These are phyloP conservation scores for Mycena floridula DNA, from an alignment of 768 basidiomycete species.

Conservation along the genomic window DNA sequence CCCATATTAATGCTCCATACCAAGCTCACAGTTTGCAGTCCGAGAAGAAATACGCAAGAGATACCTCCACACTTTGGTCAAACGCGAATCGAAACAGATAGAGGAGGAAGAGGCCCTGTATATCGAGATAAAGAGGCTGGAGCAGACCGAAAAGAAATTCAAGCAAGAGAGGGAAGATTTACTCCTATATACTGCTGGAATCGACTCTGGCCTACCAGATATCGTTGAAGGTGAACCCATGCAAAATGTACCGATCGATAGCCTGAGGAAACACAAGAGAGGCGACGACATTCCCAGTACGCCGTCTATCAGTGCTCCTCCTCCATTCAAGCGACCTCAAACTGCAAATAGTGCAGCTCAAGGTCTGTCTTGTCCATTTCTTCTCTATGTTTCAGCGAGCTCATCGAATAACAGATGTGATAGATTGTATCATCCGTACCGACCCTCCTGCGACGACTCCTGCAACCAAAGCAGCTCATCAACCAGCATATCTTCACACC, in stretches of 20 bases:
- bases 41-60: constrained; percentile 87
- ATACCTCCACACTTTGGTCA: constrained; percentile 80
- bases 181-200: constrained; percentile 73
- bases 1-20: background rate
- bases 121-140: constrained; percentile 89
- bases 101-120: constrained; percentile 94
- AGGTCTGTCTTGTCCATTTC: constrained; percentile 47
- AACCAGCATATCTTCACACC: constrained; percentile 79
- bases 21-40: constrained; percentile 21
- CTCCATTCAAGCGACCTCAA: too few relatives aligned
- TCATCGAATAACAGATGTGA: constrained; percentile 51
- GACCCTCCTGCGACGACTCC: constrained; percentile 48
- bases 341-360: constrained; percentile 48
- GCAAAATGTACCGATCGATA: constrained; percentile 37
- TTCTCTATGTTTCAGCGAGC: constrained; percentile 10
- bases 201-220: constrained; percentile 81
- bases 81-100: constrained; percentile 82
- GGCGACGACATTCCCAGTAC: constrained; percentile 50
- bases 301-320: constrained; percentile 33
- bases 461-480: constrained; percentile 68
- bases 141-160: constrained; percentile 86
- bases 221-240: constrained; percentile 72
- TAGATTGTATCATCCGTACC: constrained; percentile 68
- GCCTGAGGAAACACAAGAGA: constrained; percentile 52
- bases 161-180: constrained; percentile 86